These are phyloP conservation scores for Boletellus sp. DNA, from an alignment of 768 basidiomycete genomes.

Conservation along the genomic window DNA sequence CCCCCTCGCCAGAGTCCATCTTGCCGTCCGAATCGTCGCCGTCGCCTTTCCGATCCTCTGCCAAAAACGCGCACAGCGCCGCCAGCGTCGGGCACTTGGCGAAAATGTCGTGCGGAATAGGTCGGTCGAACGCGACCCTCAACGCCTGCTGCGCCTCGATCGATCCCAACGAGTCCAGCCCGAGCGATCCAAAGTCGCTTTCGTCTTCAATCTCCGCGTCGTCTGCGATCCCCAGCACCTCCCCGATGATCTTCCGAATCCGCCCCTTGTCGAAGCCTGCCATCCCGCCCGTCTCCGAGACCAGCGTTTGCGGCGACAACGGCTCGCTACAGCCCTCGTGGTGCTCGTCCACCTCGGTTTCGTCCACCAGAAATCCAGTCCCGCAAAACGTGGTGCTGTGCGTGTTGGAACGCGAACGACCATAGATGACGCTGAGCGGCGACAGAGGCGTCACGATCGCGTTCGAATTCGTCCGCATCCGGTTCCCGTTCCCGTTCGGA, in stretches of 20 bases:
- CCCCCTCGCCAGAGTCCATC: neutral
- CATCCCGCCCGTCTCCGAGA: slow-evolving; percentile 27
- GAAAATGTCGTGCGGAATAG: slow-evolving; percentile 46
- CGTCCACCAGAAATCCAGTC: slow-evolving; percentile 3
- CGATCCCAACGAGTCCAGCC: slow-evolving; percentile 61
- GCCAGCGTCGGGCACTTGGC: slow-evolving; percentile 35
- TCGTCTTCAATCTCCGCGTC: slow-evolving; percentile 41
- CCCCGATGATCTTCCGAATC: slow-evolving; percentile 40
- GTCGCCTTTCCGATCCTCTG: neutral
- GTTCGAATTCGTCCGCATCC: slow-evolving; percentile 27
- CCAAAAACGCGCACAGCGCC: slow-evolving; percentile 15
- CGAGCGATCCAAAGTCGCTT: slow-evolving; percentile 45
- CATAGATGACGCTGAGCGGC: slow-evolving; percentile 28
- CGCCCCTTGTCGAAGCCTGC: slow-evolving; percentile 6
- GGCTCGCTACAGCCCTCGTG: slow-evolving; percentile 14
- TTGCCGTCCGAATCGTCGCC: neutral
- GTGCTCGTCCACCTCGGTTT: slow-evolving; percentile 3
- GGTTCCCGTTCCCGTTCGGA: slow-evolving; percentile 2
- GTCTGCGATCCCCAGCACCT: slow-evolving; percentile 38
- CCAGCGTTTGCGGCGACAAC: slow-evolving; percentile 40
- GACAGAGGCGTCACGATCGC: slow-evolving; percentile 24
- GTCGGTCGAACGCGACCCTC: slow-evolving; percentile 37
- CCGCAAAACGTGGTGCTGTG: slow-evolving; percentile 12
- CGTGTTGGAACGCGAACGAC: slow-evolving; percentile 27
- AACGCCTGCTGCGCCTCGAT: slow-evolving; percentile 57